phyloP scores from a whole-genome alignment of 129 eudicot species.

The Sambucus nigra region DNA sequence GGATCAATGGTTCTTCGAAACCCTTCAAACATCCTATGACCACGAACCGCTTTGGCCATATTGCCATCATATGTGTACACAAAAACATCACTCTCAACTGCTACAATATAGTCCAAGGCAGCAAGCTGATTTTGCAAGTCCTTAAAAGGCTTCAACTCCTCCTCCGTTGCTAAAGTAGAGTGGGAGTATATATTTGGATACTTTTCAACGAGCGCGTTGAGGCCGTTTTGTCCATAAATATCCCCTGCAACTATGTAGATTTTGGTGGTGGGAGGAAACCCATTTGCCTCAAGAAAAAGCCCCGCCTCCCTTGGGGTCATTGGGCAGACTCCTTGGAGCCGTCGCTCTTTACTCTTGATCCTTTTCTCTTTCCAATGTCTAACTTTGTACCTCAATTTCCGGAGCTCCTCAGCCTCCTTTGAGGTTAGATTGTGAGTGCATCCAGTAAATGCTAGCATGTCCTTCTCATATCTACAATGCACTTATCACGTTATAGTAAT shows the following conservation, averaged over 20 bases:
- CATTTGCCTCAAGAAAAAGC: constrained; percentile 51
- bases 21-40: constrained; percentile 54
- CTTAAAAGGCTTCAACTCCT: constrained; percentile 39
- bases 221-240: constrained; percentile 43
- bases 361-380: constrained; percentile 59
- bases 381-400: constrained; percentile 30
- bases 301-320: constrained; percentile 68
- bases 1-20: constrained; percentile 50
- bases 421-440: constrained; percentile 52
- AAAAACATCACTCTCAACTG: constrained; percentile 49
- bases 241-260: constrained; percentile 63
- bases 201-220: constrained; percentile 21
- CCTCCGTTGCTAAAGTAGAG: constrained; percentile 36
- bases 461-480: constrained; percentile 47
- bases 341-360: constrained; percentile 28
- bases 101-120: constrained; percentile 55
- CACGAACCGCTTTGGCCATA: constrained; percentile 64
- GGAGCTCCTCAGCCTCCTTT: constrained; percentile 40
- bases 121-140: constrained; percentile 46
- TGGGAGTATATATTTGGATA: constrained; percentile 42
- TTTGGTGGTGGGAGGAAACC: constrained; percentile 40
- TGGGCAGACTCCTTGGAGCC: constrained; percentile 51
- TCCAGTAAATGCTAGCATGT: constrained; percentile 66
- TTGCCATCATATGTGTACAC: constrained; percentile 52
- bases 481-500: background rate